Evolutionary conservation across 75 land plant species (phyloP), one percentile per base, ranked within the genome.

Genomic region (Cunninghamia lanceolata): DNA sequence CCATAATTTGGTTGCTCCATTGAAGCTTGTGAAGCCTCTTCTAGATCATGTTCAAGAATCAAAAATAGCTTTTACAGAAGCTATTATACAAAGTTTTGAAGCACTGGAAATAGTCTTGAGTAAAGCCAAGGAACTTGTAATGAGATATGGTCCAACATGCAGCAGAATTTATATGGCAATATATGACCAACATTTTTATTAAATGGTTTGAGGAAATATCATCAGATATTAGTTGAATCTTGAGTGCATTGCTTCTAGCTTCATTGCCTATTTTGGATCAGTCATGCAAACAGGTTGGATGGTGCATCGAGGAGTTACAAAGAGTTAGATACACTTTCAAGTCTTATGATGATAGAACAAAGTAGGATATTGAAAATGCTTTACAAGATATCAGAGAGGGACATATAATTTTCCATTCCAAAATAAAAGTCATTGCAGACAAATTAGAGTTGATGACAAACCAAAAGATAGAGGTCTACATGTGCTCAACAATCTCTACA

Each of bases 281-380:
- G 43, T 80, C 82, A 54, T 88, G 86, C 42, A 54, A 87, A 34
- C 79, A 59, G 68, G 68, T 59, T 19, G 28, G 19, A 59, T 25
- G n/a, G 68, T 85, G 90, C 71, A 86, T 82, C 15, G 38, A 75
- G 66, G 90, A 86, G 77, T 86, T 90, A 17, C 84, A 85, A 59
- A 86, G 88, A n/a, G n/a, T n/a, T n/a, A n/a, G n/a, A n/a, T n/a
- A n/a, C n/a, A n/a, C n/a, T n/a, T n/a, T n/a, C n/a, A 84, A 86
- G 78, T 76, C 76, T 42, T 90, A 88, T 39, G 89, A 86, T 70
- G 35, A n/a, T 43, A 43, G 45, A 43, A 2, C 45, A 43, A 4
- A 43, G 45, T 2, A 43, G 45, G 4, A 43, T 43, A 43, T 43
- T 43, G 45, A 2, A 2, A 43, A 43, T 43, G 45, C 45, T 43